These are phyloP conservation scores for Ceratobasidium sp. DNA, from an alignment of 1,284 basidiomycete species.

Conservation along the genomic window DNA sequence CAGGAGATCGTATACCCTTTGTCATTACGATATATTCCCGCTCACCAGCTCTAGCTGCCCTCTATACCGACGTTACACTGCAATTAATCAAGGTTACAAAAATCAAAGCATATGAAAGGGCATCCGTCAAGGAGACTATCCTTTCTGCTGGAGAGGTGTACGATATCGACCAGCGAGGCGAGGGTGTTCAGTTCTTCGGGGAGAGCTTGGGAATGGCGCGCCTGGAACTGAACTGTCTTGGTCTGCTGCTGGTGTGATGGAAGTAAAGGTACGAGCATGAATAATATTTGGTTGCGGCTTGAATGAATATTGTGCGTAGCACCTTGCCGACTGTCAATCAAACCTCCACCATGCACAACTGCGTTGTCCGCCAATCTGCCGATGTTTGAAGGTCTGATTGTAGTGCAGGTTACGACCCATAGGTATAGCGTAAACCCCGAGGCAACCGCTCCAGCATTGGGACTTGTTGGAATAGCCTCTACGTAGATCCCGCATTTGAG, in stretches of 20 bases:
- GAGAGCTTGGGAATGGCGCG: slow-evolving; percentile 2
- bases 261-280: slow-evolving; percentile 2
- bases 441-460: neutral
- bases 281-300: too few relatives aligned
- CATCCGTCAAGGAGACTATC: neutral
- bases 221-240: slow-evolving; percentile 7
- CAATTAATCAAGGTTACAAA: neutral
- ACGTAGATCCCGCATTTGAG: too few relatives aligned
- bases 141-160: slow-evolving; percentile 3
- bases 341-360: neutral
- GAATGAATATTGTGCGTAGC: too few relatives aligned
- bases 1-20: slow-evolving; percentile 13
- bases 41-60: slow-evolving; percentile 10
- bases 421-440: neutral
- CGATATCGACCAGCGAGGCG: neutral
- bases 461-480: neutral
- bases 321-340: too few relatives aligned
- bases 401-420: neutral
- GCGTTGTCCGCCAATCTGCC: neutral
- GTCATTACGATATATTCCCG: neutral
- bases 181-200: slow-evolving; percentile 2
- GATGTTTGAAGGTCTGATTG: neutral
- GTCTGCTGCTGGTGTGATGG: neutral
- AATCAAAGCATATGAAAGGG: slow-evolving; percentile 16
- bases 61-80: slow-evolving; percentile 10